Conservation (phyloP, 192 early-diverging fungal species). For the Coemansia sp. region DNA sequence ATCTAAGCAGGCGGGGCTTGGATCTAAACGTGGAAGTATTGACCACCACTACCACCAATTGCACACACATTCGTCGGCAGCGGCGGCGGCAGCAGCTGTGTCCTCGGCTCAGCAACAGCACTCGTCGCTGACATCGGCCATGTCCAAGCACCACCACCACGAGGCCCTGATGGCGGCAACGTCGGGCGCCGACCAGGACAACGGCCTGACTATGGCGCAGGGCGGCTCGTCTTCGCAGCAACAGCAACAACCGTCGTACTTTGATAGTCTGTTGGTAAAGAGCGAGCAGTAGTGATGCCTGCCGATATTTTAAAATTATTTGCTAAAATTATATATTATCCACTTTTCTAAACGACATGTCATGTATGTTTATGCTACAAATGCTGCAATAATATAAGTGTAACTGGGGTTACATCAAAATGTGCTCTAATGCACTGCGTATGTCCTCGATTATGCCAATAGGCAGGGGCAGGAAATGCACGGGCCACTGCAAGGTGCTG, state of each 20-base stretch:
- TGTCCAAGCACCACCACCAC: slow-evolving; percentile 11
- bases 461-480: slow-evolving; percentile 32
- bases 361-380: neutral
- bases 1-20: slow-evolving; percentile 5
- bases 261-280: slow-evolving; percentile 48
- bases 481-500: slow-evolving; percentile 17
- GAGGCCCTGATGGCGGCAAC: slow-evolving; percentile 2
- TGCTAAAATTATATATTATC: slow-evolving; percentile 9
- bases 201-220: slow-evolving; percentile 13
- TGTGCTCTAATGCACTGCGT: slow-evolving; percentile 12
- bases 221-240: slow-evolving; percentile 19
- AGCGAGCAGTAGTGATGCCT: slow-evolving; percentile 28
- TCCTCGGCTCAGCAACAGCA: slow-evolving; percentile 19
- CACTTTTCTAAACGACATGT: neutral
- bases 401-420: slow-evolving; percentile 1
- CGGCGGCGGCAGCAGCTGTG: slow-evolving; percentile 14
- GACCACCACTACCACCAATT: slow-evolving; percentile 46
- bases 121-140: slow-evolving; percentile 22
- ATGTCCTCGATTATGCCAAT: slow-evolving; percentile 32
- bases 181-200: slow-evolving; percentile 13
- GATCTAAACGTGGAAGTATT: slow-evolving; percentile 47
- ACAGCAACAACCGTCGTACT: slow-evolving; percentile 41
- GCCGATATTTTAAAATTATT: neutral
- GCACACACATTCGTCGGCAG: slow-evolving; percentile 19
- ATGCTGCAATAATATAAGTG: neutral